These are phyloP conservation scores for Beauveria caledonica DNA, from an alignment of 2,329 filamentous ascomycete species.

Conservation along the genomic window DNA sequence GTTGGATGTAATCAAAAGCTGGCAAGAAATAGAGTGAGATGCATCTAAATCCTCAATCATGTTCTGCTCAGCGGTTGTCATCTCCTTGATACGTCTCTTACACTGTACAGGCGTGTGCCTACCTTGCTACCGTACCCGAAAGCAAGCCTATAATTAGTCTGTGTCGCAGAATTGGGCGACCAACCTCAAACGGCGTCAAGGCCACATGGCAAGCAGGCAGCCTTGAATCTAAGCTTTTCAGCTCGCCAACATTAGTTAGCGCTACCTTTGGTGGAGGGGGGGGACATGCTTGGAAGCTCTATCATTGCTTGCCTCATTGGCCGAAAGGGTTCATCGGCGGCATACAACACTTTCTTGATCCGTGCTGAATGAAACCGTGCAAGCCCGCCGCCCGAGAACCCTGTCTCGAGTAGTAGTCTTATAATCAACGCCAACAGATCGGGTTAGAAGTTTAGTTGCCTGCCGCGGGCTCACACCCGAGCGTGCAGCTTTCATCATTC, in stretches of 20 bases:
- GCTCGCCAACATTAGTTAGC: neutral
- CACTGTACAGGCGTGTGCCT: neutral
- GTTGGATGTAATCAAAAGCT: neutral
- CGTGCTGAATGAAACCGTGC: neutral
- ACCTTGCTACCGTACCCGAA: neutral
- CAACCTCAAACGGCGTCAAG: neutral
- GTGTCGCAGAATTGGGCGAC: neutral
- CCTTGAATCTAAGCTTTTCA: conserved; percentile 1
- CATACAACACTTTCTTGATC: neutral
- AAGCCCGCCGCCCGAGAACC: neutral
- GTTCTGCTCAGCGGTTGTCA: neutral
- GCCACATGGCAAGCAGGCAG: neutral
- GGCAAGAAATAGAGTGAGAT: neutral
- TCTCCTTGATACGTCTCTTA: neutral
- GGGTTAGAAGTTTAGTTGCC: neutral
- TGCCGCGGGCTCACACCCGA: neutral
- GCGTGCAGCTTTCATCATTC: neutral
- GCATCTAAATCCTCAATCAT: too few species aligned
- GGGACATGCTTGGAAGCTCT: neutral
- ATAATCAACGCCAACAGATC: neutral
- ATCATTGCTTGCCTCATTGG: neutral
- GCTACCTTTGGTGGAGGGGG: neutral
- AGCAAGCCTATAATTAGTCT: neutral
- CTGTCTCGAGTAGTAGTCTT: neutral
- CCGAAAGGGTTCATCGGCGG: neutral